These are phyloP conservation scores for Dunaliella primolecta DNA, from an alignment of 139 green algal genomes.

Conservation along the genomic window DNA sequence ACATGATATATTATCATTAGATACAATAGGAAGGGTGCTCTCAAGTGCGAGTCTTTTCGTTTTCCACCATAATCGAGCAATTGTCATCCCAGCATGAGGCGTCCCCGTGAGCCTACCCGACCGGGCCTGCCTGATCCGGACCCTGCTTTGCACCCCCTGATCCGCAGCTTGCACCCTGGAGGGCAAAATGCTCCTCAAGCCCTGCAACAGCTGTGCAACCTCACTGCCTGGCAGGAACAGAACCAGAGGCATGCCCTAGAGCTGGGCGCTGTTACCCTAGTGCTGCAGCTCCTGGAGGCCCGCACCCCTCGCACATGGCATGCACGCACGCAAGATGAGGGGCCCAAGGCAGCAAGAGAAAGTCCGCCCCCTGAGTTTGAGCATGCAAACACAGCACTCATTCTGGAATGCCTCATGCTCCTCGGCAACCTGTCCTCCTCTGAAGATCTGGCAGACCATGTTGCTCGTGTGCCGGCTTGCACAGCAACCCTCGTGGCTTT, in stretches of 20 bases:
- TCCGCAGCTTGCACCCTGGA: background rate
- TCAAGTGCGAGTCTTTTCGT: no score
- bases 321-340: background rate
- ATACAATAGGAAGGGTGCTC: no score
- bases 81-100: no score
- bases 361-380: background rate
- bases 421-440: background rate
- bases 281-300: constrained; percentile 2
- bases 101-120: background rate
- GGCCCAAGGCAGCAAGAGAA: background rate
- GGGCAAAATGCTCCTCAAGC: background rate
- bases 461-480: background rate
- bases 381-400: background rate
- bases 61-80: no score
- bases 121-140: background rate
- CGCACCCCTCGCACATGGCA: background rate
- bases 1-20: no score
- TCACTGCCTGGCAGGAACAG: background rate
- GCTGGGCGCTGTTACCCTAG: background rate
- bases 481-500: background rate
- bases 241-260: background rate
- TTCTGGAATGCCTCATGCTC: background rate
- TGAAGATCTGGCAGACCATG: background rate
- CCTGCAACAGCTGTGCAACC: background rate
- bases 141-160: background rate